Percentiles rank a stretch among this genome's conserved stretches.
Evolutionary conservation across 805 yeast species (phyloP).

Genomic region (Limtongia smithiae): DNA sequence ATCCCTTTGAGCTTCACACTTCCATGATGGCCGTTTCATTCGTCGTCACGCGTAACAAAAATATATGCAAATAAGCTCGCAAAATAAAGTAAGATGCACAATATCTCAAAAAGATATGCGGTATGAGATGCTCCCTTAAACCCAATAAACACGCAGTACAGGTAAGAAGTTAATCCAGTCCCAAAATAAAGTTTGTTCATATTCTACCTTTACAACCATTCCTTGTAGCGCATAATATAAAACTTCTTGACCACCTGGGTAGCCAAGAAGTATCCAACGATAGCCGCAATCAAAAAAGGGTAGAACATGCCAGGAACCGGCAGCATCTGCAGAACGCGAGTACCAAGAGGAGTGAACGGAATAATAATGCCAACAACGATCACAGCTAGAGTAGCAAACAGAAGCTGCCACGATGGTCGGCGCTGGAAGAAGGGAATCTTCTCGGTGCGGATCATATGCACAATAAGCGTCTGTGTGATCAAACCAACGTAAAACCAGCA

Average conservation of each 20-base stretch:
- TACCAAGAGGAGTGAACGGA: conserved; percentile 29
- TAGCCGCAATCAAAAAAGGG: conserved; percentile 23
- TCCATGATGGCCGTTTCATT: too few species aligned
- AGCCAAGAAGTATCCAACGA: conserved; percentile 27
- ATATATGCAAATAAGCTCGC: not conserved
- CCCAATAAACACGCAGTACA: not conserved
- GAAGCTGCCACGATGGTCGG: conserved; percentile 28
- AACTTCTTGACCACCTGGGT: conserved; percentile 27
- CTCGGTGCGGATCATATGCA: conserved; percentile 30
- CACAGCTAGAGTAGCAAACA: conserved; percentile 17
- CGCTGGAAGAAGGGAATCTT: conserved; percentile 29
- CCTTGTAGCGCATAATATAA: conserved; percentile 23
- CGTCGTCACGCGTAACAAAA: too few species aligned
- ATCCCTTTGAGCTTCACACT: too few species aligned
- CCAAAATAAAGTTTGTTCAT: not conserved
- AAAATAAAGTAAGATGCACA: not conserved
- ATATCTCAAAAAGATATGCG: not conserved
- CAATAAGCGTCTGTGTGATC: conserved; percentile 28
- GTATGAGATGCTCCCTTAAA: not conserved
- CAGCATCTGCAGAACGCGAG: conserved; percentile 23
- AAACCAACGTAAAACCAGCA: conserved; percentile 29
- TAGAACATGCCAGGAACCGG: conserved; percentile 29
- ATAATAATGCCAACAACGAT: conserved; percentile 23
- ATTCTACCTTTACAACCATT: conserved; percentile 26
- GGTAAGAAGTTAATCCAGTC: not conserved